phyloP scores from a whole-genome alignment of 306 rosid genomes.

The Gynostemma pentaphyllum region DNA sequence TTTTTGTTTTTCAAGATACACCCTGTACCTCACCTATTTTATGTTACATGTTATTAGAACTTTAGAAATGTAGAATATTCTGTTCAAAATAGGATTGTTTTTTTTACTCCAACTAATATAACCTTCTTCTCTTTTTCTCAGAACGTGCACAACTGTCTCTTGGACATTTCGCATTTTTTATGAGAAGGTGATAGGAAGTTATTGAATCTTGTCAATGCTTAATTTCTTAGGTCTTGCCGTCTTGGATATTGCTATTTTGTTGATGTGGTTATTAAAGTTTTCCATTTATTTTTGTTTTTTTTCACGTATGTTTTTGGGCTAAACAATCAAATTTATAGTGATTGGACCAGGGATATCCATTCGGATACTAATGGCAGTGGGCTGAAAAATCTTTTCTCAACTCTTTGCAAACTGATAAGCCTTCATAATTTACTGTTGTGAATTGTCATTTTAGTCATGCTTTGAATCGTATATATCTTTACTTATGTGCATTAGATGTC shows the following conservation, averaged over 20 bases:
- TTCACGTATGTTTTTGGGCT: neutral
- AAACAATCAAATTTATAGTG: neutral
- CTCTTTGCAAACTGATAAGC: neutral
- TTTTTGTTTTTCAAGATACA: neutral
- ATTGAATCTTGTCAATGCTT: neutral
- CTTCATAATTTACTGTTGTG: neutral
- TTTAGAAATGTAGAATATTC: neutral
- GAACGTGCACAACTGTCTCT: conserved; percentile 89
- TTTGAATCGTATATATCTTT: neutral
- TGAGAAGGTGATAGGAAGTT: conserved; percentile 51
- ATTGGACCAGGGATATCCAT: neutral
- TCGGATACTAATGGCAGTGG: neutral
- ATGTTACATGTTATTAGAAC: neutral
- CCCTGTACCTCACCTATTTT: neutral
- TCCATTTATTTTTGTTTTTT: neutral
- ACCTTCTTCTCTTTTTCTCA: conserved; percentile 20
- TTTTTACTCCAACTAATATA: conserved; percentile 9
- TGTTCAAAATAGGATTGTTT: neutral
- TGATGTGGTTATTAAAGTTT: neutral
- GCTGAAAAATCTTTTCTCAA: neutral
- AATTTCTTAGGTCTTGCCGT: neutral
- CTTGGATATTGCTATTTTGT: neutral
- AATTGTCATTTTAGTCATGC: neutral
- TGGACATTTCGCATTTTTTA: conserved; percentile 85
- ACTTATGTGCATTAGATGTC: neutral